Evolutionary conservation across 805 yeast genomes (phyloP).

Genomic region (Starmerella powellii): DNA sequence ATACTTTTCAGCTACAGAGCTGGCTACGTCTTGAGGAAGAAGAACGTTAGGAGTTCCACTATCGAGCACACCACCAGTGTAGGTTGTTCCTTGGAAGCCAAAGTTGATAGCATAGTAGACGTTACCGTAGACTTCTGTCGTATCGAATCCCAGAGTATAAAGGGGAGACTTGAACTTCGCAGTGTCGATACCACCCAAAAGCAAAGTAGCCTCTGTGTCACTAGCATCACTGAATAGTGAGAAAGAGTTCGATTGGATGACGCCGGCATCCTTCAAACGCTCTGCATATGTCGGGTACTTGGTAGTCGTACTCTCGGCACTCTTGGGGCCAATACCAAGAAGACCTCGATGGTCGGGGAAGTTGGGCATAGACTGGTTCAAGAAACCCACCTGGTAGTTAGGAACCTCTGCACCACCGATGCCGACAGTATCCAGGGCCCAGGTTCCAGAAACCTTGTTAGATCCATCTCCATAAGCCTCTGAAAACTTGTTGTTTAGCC

Average conservation of each 20-base stretch:
- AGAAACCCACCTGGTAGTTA: constrained; percentile 56
- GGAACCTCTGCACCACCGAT: constrained; percentile 42
- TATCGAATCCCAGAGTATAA: constrained; percentile 24
- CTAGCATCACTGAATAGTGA: constrained; percentile 32
- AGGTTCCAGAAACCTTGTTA: constrained; percentile 36
- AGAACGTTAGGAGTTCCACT: constrained; percentile 42
- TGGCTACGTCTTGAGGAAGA: constrained; percentile 29
- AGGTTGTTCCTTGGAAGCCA: constrained; percentile 3
- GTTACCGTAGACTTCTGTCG: background rate
- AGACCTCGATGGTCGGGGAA: constrained; percentile 34
- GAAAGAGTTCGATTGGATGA: constrained; percentile 32
- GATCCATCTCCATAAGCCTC: constrained; percentile 11
- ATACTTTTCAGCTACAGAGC: constrained; percentile 7
- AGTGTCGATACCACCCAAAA: constrained; percentile 35
- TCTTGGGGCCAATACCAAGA: constrained; percentile 28
- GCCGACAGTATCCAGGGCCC: constrained; percentile 49
- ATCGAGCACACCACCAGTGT: constrained; percentile 32
- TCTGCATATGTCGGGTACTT: constrained; percentile 23
- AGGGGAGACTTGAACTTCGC: constrained; percentile 33
- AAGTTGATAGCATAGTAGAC: constrained; percentile 7
- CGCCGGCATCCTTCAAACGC: constrained; percentile 29
- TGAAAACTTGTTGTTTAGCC: constrained; percentile 2
- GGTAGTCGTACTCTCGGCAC: constrained; percentile 24
- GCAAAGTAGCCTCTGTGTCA: constrained; percentile 27
- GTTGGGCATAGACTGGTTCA: constrained; percentile 47